Base-by-base conservation (phyloP, 2,329 filamentous ascomycete genomes). In the Scytalidium sp. region DNA sequence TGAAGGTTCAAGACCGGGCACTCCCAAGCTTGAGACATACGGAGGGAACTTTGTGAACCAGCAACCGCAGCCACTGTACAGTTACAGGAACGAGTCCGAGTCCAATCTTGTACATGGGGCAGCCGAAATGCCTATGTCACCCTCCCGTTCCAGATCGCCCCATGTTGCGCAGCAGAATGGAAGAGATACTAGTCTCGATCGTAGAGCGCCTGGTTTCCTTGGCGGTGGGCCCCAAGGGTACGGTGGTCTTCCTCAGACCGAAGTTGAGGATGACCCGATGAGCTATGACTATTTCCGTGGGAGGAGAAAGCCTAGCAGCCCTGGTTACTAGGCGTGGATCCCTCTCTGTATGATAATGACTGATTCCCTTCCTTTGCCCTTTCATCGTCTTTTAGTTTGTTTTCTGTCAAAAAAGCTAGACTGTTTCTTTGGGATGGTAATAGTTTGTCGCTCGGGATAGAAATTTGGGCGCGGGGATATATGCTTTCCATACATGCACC, bases 221-320 rank as follows among this genome's bases (percentile, higher is more conserved):
- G 80, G 80, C 17, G 79, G 80, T 47, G 80, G 81, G 2, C 78
- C 80, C 1, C 69, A 73, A 45, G 81, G 82, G 0, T 85, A 85
- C 61, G 82, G 79, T 13, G 75, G 76, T 21, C 63, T 85, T 47
- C 76, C 80, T 0, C 81, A 84, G 60, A 65, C 68, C 39, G 80
- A 83, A 49, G 66, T 47, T 13, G 45, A 70, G 8, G 65, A 71
- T 43, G 60, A 66, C 53, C 58, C 62, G 4, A 58, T 50, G 52
- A 57, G 50, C 45, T 66, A 65, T 55, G 64, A 66, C 49, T 63
- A 65, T 56, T 65, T 64, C 47, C 39, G 50, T 22, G 22, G 46
- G 7, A 22, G 46, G 27, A 10, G 32, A 5, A 36, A 36, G 5
- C 32, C 32, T n/a, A 36, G 15, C 32, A 5, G 8, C 13, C 32